Evolutionary conservation across 257 asterid species (phyloP), one percentile per base, ranked within the genome.

Genomic region (Hygrophila difformis): DNA sequence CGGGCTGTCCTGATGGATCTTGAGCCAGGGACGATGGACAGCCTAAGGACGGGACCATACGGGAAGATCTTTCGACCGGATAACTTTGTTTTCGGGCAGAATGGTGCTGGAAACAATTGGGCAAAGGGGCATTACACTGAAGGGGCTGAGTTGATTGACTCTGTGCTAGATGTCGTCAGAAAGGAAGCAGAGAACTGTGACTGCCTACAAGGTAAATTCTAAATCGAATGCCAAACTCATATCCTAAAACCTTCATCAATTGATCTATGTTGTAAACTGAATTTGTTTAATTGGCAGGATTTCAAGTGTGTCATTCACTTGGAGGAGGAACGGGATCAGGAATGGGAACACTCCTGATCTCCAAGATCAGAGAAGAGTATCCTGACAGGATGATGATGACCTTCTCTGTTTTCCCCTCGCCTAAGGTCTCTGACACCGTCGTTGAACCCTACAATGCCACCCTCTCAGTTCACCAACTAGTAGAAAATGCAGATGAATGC

Each of bases 241-340:
- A n/a, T n/a, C n/a, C n/a, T n/a, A n/a, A n/a, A n/a, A n/a, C n/a
- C n/a, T 26, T 8, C 31, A 5, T 26, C 31, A 5, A 36, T n/a
- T 36, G 1, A 36, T 9, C 12, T 1, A 1, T 36, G 40, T 36
- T 6, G 12, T 36, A 5, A n/a, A 36, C 6, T 9, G 4, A 0
- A 3, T 15, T 13, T 39, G 18, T 39, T 12, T 23, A 41, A 14
- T 39, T 17, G 8, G 12, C 40, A 81, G 87, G 93, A 31, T 81
- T 81, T 56, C 93, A 81, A 66, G 16, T 81, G 39, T 81, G 87
- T 60, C 93, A 81, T 39, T 81, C 93, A 7, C 69, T 81, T 37
- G 93, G 87, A 54, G 84, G 87, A 24, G 87, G 84, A 2, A 81
- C 87, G 4, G 93, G 93, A 47, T 80, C 92, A 1, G 86, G 92